phyloP scores from a whole-genome alignment of 352 stramenopile species.

The Phytophthora pseudosyringae region DNA sequence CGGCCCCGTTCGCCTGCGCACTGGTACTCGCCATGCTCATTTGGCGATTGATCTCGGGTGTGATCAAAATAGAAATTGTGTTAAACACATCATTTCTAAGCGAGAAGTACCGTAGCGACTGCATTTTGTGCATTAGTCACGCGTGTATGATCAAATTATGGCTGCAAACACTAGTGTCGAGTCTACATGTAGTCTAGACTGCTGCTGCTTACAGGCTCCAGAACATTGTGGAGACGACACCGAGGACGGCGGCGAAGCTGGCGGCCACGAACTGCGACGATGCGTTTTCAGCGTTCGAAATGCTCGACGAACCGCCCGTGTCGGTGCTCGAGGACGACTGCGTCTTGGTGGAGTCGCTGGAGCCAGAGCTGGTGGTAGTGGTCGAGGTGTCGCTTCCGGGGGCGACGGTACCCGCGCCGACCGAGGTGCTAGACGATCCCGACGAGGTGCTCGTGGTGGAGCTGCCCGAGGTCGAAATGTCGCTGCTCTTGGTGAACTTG shows the following conservation, averaged over 20 bases:
- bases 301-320: conserved; percentile 25
- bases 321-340: conserved; percentile 26
- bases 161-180: background rate
- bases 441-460: conserved; percentile 22
- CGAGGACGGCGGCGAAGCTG: conserved; percentile 40
- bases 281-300: conserved; percentile 29
- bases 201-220: conserved; percentile 43
- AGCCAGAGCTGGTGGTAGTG: conserved; percentile 26
- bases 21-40: conserved; percentile 14
- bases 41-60: background rate
- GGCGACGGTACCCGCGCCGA: conserved; percentile 33
- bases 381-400: conserved; percentile 21
- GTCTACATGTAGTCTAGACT: background rate
- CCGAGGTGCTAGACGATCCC: conserved; percentile 26
- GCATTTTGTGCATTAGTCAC: conserved; percentile 13
- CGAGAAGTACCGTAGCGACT: conserved; percentile 11
- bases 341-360: conserved; percentile 23
- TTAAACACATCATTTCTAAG: background rate
- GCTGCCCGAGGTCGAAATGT: conserved; percentile 34
- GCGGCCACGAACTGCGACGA: conserved; percentile 41
- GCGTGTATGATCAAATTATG: background rate
- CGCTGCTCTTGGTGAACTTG: conserved; percentile 53
- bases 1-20: conserved; percentile 18
- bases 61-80: background rate
- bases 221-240: conserved; percentile 44